A percentile compares a stretch with the other conserved stretches of the same genome.
Evolutionary conservation across 2,329 filamentous ascomycete genomes (phyloP).

Genomic region (Hymenoscyphus infarciens): DNA sequence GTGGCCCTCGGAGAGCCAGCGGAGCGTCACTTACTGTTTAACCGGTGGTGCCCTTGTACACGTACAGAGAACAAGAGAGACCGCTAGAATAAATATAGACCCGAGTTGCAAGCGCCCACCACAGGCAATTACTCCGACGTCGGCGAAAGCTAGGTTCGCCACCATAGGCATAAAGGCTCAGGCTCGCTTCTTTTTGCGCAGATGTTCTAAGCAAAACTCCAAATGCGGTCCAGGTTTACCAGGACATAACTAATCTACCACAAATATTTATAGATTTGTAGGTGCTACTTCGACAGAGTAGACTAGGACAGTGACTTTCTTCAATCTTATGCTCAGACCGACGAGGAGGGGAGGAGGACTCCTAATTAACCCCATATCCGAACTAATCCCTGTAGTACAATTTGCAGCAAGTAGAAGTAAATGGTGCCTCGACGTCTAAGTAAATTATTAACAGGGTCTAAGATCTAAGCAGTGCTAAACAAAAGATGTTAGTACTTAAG

Average conservation of each 20-base stretch:
- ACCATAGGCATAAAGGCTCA: too few species aligned
- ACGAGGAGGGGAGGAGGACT: slow-evolving; percentile 51
- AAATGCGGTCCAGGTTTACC: slow-evolving; percentile 50
- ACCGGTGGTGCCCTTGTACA: too few species aligned
- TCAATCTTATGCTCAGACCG: slow-evolving; percentile 59
- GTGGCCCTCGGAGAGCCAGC: too few species aligned
- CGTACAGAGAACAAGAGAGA: slow-evolving; percentile 57
- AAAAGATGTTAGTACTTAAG: slow-evolving; percentile 36
- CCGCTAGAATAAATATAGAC: slow-evolving; percentile 57
- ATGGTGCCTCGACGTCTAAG: slow-evolving; percentile 69
- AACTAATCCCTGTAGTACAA: too few species aligned
- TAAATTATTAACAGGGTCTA: slow-evolving; percentile 60
- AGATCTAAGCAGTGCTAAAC: slow-evolving; percentile 58
- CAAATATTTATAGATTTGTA: slow-evolving; percentile 47
- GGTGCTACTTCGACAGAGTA: slow-evolving; percentile 54
- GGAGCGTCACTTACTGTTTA: too few species aligned
- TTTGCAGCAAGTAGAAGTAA: too few species aligned
- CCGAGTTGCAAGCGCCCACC: slow-evolving; percentile 62
- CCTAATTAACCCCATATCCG: slow-evolving; percentile 58
- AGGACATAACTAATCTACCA: slow-evolving; percentile 73
- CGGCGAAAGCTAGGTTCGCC: slow-evolving; percentile 45
- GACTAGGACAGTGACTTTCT: slow-evolving; percentile 45
- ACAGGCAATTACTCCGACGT: slow-evolving; percentile 56
- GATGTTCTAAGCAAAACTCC: slow-evolving; percentile 49
- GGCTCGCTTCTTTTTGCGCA: too few species aligned